phyloP scores from a whole-genome alignment of 768 basidiomycete species.

The Tylopilus sp. region DNA sequence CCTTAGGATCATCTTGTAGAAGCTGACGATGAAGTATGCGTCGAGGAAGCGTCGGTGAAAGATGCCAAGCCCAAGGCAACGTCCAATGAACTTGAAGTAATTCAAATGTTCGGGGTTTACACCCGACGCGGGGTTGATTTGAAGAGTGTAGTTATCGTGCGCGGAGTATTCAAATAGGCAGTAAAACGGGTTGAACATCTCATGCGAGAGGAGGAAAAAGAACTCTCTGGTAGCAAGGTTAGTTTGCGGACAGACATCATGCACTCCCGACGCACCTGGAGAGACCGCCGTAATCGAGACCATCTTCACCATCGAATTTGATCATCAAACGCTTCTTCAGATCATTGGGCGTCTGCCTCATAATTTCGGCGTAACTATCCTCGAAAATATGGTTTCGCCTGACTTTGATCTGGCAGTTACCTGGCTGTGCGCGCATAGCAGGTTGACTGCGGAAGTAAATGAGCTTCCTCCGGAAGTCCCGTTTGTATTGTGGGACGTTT shows the following conservation, averaged over 20 bases:
- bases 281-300: conserved; percentile 96
- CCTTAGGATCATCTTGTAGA: conserved; percentile 99
- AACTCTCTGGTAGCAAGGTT: conserved; percentile 69
- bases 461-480: conserved; percentile 97
- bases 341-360: conserved; percentile 98
- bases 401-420: conserved; percentile 99
- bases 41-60: conserved; percentile 99
- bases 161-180: conserved; percentile 99
- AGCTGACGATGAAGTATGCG: conserved; percentile 98
- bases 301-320: conserved; percentile 99
- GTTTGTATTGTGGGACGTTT: conserved; percentile 99
- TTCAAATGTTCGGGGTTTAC: conserved; percentile 99
- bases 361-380: conserved; percentile 99
- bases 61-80: conserved; percentile 92
- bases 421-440: conserved; percentile 95
- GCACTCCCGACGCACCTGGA: conserved; percentile 64
- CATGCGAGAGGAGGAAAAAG: conserved; percentile 99
- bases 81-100: conserved; percentile 99
- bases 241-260: neutral
- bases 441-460: conserved; percentile 99
- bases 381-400: conserved; percentile 98
- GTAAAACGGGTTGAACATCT: conserved; percentile 99
- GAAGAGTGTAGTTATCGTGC: conserved; percentile 99
- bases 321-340: conserved; percentile 99
- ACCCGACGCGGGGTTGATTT: conserved; percentile 97